phyloP scores from a whole-genome alignment of 73 alveolate genomes.

The Uronychia binucleata region DNA sequence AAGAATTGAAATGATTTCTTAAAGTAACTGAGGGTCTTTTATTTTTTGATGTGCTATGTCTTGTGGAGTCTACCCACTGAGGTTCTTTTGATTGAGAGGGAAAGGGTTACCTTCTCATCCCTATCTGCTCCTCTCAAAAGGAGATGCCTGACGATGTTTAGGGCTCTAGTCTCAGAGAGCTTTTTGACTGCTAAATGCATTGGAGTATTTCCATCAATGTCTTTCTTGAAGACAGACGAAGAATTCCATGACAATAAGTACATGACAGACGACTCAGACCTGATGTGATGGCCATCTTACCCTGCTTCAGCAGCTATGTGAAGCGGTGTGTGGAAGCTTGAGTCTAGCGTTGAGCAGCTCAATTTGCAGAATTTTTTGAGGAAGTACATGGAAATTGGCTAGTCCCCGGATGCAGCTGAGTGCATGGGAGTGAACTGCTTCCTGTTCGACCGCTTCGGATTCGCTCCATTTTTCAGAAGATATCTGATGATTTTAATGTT shows the following conservation, averaged over 20 bases:
- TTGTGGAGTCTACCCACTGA: constrained; percentile 73
- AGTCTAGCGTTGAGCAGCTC: neutral
- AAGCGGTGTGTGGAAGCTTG: neutral
- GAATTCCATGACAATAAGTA: constrained; percentile 76
- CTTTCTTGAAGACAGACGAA: constrained; percentile 56
- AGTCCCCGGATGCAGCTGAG: constrained; percentile 68
- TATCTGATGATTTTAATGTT: constrained; percentile 28
- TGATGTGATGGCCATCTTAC: neutral
- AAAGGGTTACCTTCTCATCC: too few species aligned
- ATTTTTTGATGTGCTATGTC: constrained; percentile 71
- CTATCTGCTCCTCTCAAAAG: constrained; percentile 85
- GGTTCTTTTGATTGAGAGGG: too few species aligned
- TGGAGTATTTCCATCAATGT: constrained; percentile 84
- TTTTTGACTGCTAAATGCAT: constrained; percentile 79
- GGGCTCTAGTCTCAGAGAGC: constrained; percentile 44
- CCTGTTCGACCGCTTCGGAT: constrained; percentile 28
- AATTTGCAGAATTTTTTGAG: constrained; percentile 49
- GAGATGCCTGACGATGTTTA: constrained; percentile 75
- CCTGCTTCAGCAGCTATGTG: constrained; percentile 39
- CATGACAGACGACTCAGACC: constrained; percentile 54
- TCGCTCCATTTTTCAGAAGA: constrained; percentile 25
- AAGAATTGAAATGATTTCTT: too few species aligned
- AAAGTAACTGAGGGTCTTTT: too few species aligned
- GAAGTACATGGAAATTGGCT: constrained; percentile 59
- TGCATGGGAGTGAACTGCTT: constrained; percentile 74